Conservation (phyloP, 176 grass and related monocot genomes). For the Microstegium vimineum region DNA sequence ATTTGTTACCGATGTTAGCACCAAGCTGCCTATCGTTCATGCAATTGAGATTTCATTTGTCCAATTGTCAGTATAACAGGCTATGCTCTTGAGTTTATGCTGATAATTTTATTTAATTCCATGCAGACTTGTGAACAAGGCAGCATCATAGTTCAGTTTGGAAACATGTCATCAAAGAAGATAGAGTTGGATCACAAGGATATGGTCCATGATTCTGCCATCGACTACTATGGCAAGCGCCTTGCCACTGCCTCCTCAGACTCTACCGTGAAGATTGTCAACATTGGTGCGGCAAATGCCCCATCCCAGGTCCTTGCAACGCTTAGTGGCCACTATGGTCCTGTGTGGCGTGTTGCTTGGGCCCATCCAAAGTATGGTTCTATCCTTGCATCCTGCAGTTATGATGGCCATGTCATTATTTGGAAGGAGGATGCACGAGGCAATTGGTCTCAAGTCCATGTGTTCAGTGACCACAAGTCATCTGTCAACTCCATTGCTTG, state of each 20-base stretch:
- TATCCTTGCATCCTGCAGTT: slow-evolving; percentile 71
- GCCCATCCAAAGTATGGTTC: slow-evolving; percentile 74
- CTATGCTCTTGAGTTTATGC: not conserved
- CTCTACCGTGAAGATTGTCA: slow-evolving; percentile 51
- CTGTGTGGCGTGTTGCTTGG: slow-evolving; percentile 71
- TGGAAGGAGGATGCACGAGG: slow-evolving; percentile 69
- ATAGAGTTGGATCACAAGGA: slow-evolving; percentile 80
- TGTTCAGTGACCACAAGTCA: slow-evolving; percentile 62
- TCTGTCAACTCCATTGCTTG: slow-evolving; percentile 84
- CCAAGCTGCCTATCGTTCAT: not conserved
- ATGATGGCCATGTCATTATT: slow-evolving; percentile 73
- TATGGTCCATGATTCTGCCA: slow-evolving; percentile 62
- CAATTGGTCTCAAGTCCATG: slow-evolving; percentile 64
- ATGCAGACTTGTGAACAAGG: slow-evolving; percentile 1
- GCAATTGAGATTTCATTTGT: not conserved
- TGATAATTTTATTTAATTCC: slow-evolving; percentile 1
- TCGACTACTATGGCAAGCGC: slow-evolving; percentile 81
- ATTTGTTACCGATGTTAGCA: not conserved
- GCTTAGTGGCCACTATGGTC: slow-evolving; percentile 59
- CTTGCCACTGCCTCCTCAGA: slow-evolving; percentile 77
- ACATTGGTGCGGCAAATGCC: slow-evolving; percentile 27
- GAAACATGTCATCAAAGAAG: slow-evolving; percentile 62
- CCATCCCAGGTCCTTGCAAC: slow-evolving; percentile 62
- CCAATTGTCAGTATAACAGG: not conserved
- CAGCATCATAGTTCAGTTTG: not conserved